These are phyloP conservation scores for Fusarium duplospermum DNA, from an alignment of 2,329 filamentous ascomycete species.

Conservation along the genomic window DNA sequence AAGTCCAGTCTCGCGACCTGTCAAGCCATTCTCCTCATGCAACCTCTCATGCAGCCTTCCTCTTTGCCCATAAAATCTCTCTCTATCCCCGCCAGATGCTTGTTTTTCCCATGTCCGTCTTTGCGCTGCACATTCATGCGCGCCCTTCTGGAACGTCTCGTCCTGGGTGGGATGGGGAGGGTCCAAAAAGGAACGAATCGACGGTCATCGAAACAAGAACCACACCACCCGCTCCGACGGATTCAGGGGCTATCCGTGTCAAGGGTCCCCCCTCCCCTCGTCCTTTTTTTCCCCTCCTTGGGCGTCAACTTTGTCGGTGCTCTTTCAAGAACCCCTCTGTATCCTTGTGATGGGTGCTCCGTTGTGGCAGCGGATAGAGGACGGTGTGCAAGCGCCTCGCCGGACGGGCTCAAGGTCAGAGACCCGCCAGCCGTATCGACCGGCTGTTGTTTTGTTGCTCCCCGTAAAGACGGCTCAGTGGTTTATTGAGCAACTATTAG, in stretches of 20 bases:
- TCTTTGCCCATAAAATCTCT: conserved; percentile 11
- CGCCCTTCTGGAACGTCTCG: conserved; percentile 29
- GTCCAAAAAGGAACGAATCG: conserved; percentile 6
- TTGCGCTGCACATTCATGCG: conserved; percentile 28
- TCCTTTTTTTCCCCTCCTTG: conserved; percentile 14
- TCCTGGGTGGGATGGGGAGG: neutral
- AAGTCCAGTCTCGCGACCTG: neutral
- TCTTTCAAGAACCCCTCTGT: neutral
- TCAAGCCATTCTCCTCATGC: neutral
- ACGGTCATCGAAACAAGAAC: conserved; percentile 26
- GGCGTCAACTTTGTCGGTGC: conserved; percentile 27
- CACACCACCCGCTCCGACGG: conserved; percentile 35
- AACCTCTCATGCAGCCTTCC: conserved; percentile 3
- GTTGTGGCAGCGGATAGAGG: neutral
- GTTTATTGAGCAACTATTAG: neutral
- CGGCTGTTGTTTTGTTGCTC: neutral
- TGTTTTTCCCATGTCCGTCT: neutral
- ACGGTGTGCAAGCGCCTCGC: conserved; percentile 1
- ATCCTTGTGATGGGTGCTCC: neutral
- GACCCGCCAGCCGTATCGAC: neutral
- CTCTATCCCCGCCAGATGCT: neutral
- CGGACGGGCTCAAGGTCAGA: neutral
- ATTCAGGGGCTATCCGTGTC: conserved; percentile 40
- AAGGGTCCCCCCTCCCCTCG: conserved; percentile 11
- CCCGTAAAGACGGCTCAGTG: neutral